A percentile compares a stretch with the other conserved stretches of the same genome.
phyloP scores from a whole-genome alignment of 1,284 basidiomycete genomes.

The Ustilago lituana region DNA sequence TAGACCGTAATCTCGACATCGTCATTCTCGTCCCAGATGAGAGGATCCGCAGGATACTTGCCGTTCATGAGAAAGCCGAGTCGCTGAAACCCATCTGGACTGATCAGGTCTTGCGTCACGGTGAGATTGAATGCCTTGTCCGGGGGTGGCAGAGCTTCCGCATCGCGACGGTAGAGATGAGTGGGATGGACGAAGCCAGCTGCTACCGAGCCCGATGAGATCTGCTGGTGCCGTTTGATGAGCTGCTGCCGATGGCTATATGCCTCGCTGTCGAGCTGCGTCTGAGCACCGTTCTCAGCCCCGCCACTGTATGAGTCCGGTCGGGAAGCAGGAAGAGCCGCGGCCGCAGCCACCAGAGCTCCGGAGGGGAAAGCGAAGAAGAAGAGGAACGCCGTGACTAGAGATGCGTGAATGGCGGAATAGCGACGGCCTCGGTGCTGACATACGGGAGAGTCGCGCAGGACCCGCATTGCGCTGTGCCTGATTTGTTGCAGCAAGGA shows the following conservation, averaged over 20 bases:
- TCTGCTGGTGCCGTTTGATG: slow-evolving; percentile 27
- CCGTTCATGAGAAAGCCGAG: slow-evolving; percentile 52
- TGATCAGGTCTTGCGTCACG: slow-evolving; percentile 37
- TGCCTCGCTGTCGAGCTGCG: neutral
- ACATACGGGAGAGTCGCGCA: neutral
- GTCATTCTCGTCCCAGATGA: slow-evolving; percentile 54
- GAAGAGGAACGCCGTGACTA: slow-evolving; percentile 1
- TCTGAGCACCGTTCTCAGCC: neutral
- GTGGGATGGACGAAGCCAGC: slow-evolving; percentile 37
- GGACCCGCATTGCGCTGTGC: neutral
- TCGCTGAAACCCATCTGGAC: slow-evolving; percentile 43
- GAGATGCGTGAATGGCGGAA: neutral
- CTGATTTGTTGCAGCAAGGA: no score
- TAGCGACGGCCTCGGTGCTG: neutral
- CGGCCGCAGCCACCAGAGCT: slow-evolving; percentile 3
- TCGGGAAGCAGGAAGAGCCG: slow-evolving; percentile 9
- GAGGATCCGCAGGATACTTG: slow-evolving; percentile 38
- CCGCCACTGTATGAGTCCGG: neutral
- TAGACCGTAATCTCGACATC: slow-evolving; percentile 44
- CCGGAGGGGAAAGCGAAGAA: neutral
- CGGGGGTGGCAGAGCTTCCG: slow-evolving; percentile 31
- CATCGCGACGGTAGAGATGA: slow-evolving; percentile 37
- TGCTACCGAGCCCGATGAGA: slow-evolving; percentile 27
- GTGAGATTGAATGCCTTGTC: slow-evolving; percentile 40
- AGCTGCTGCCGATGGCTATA: slow-evolving; percentile 22